A percentile compares a stretch with the other conserved stretches of the same genome.
phyloP scores from a whole-genome alignment of 2,329 filamentous ascomycete species.

The Colletotrichum sp. region DNA sequence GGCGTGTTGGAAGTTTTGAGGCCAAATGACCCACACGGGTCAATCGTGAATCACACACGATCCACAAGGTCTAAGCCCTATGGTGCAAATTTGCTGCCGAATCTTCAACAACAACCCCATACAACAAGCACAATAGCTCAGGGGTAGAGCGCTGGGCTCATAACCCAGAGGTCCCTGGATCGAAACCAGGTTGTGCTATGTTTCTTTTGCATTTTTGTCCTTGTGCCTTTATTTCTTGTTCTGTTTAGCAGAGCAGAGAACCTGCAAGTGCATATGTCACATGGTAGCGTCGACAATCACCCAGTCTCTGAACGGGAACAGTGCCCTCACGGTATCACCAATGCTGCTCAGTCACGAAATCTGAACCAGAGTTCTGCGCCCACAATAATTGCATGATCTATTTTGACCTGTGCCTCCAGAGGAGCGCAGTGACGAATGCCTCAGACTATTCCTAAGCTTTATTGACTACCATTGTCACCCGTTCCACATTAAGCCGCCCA shows the following conservation, averaged over 20 bases:
- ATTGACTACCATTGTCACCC: background rate
- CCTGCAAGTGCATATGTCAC: background rate
- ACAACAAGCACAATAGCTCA: conserved; percentile 18
- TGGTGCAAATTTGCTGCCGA: fast-evolving
- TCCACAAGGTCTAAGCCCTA: background rate
- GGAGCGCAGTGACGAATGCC: background rate
- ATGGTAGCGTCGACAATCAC: background rate
- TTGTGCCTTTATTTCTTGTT: background rate
- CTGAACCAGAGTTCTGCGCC: background rate
- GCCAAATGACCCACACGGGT: background rate
- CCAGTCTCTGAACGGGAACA: background rate
- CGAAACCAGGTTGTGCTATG: conserved; percentile 11
- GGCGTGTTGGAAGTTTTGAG: background rate
- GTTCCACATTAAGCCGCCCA: background rate
- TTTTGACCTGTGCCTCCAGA: background rate
- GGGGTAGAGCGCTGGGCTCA: conserved; percentile 20
- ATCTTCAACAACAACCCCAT: background rate
- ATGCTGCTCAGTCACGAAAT: background rate
- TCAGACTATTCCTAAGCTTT: background rate
- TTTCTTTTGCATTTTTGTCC: background rate
- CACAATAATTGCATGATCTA: background rate
- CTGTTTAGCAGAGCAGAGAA: background rate
- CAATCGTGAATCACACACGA: background rate
- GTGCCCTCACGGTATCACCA: background rate
- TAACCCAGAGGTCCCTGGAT: conserved; percentile 19